A percentile compares a stretch with the other conserved stretches of the same genome.
These are phyloP conservation scores for Dillenia turbinata DNA, from an alignment of 164 flowering plant genomes.

Conservation along the genomic window DNA sequence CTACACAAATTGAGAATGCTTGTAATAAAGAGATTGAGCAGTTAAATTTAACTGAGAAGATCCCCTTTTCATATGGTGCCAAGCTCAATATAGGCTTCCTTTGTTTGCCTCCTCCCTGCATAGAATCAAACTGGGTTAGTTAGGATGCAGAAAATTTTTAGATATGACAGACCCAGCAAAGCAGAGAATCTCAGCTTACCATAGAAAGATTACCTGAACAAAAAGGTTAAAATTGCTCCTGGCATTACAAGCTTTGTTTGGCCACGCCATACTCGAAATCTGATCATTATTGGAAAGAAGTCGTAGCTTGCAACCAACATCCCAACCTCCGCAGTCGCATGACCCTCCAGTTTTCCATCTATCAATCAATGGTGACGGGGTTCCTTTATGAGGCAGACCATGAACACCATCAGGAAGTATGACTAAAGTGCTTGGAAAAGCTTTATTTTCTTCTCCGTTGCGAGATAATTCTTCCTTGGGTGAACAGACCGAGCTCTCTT, in stretches of 20 bases:
- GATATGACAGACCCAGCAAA: background rate
- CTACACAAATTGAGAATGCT: slow-evolving; percentile 70
- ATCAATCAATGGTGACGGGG: slow-evolving; percentile 66
- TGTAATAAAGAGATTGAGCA: slow-evolving; percentile 58
- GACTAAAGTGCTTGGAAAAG: slow-evolving; percentile 26
- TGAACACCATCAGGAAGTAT: slow-evolving; percentile 80
- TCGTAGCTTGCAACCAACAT: slow-evolving; percentile 70
- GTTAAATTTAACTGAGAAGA: slow-evolving; percentile 50
- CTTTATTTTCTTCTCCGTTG: slow-evolving; percentile 14
- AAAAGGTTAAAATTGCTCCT: slow-evolving; percentile 50
- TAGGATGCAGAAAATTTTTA: background rate
- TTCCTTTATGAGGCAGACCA: slow-evolving; percentile 58
- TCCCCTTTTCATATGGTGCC: slow-evolving; percentile 39
- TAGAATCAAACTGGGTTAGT: background rate
- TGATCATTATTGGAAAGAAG: slow-evolving; percentile 37
- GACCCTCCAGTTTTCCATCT: slow-evolving; percentile 87
- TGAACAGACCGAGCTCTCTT: slow-evolving; percentile 8
- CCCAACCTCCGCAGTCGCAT: slow-evolving; percentile 99
- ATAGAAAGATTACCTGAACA: slow-evolving; percentile 41
- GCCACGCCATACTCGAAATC: slow-evolving; percentile 3
- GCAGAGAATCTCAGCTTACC: too few species aligned
- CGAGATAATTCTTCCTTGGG: slow-evolving; percentile 11
- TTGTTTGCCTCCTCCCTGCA: slow-evolving; percentile 44
- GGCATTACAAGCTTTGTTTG: slow-evolving; percentile 12
- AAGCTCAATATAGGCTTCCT: slow-evolving; percentile 49